Percentiles rank a stretch among this genome's conserved stretches.
phyloP scores from a whole-genome alignment of 257 asterid species.

The Nicotiana benthamiana region DNA sequence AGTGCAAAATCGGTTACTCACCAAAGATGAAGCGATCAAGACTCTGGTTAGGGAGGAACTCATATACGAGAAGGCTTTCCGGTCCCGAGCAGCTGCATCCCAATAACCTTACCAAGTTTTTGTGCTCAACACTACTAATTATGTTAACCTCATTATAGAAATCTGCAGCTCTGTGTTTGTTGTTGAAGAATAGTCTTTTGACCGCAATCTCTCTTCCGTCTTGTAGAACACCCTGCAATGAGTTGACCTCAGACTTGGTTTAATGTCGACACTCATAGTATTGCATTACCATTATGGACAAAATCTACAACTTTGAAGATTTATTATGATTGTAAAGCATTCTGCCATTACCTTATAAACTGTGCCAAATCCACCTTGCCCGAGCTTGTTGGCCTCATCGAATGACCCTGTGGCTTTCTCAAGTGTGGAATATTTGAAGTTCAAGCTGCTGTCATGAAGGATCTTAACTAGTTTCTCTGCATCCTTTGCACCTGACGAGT shows the following conservation, averaged over 20 bases:
- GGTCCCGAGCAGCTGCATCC: conserved; percentile 30
- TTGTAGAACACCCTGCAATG: conserved; percentile 15
- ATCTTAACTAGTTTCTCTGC: conserved; percentile 16
- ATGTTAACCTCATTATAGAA: conserved; percentile 25
- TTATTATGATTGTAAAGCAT: not conserved
- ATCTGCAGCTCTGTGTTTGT: conserved; percentile 11
- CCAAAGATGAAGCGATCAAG: conserved; percentile 25
- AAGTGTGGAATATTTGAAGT: conserved; percentile 27
- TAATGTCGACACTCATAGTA: too few species aligned
- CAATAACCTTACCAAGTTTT: conserved; percentile 19
- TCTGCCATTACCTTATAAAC: conserved; percentile 22
- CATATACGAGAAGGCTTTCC: conserved; percentile 23
- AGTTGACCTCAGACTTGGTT: not conserved
- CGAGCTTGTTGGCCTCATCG: conserved; percentile 25
- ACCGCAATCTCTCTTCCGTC: conserved; percentile 28
- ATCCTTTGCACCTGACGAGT: conserved; percentile 11
- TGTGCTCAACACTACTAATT: conserved; percentile 19
- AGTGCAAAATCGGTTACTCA: not conserved
- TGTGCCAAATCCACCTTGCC: conserved; percentile 29
- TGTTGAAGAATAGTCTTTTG: conserved; percentile 20
- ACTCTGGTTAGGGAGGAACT: conserved; percentile 18
- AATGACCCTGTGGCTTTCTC: conserved; percentile 28
- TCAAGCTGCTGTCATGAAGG: conserved; percentile 18
- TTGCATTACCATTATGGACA: too few species aligned
- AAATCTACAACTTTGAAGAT: not conserved